Conservation (phyloP, 805 yeast species). For the Kurtzmaniella fragi region DNA sequence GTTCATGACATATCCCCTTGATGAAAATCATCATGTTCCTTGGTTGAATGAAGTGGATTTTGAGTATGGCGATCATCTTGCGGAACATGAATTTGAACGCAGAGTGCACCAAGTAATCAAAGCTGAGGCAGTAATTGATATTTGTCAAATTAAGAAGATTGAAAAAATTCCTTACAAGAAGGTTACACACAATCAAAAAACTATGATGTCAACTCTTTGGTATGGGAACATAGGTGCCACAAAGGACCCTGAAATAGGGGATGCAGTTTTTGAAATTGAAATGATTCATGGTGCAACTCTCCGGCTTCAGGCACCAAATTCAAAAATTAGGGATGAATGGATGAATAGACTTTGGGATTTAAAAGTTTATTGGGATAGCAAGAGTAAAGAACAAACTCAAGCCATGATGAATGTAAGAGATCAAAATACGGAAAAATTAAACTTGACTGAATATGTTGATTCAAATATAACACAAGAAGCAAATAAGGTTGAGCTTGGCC, state of each 20-base stretch:
- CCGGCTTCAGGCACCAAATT: constrained; percentile 52
- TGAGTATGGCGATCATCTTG: constrained; percentile 46
- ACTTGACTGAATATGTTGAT: constrained; percentile 53
- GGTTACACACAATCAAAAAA: constrained; percentile 18
- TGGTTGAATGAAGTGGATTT: constrained; percentile 58
- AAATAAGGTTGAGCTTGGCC: constrained; percentile 47
- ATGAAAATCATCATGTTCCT: constrained; percentile 44
- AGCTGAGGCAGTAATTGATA: constrained; percentile 59
- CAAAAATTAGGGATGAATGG: constrained; percentile 59
- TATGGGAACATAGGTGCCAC: constrained; percentile 17
- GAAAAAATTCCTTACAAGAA: constrained; percentile 19
- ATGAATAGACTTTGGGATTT: constrained; percentile 42
- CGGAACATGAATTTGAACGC: constrained; percentile 63
- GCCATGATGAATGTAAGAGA: constrained; percentile 33
- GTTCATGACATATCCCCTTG: constrained; percentile 54
- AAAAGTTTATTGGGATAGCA: constrained; percentile 54
- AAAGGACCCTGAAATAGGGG: constrained; percentile 27
- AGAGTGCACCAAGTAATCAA: constrained; percentile 49
- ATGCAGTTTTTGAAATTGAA: constrained; percentile 50
- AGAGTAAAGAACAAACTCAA: constrained; percentile 36
- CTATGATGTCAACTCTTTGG: constrained; percentile 26
- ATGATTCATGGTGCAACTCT: constrained; percentile 43
- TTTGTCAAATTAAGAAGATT: constrained; percentile 44
- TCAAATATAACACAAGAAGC: constrained; percentile 42
- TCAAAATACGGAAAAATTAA: constrained; percentile 42